Conservation (phyloP, 2,329 filamentous ascomycete species). For the Aureobasidium leucospermi region DNA sequence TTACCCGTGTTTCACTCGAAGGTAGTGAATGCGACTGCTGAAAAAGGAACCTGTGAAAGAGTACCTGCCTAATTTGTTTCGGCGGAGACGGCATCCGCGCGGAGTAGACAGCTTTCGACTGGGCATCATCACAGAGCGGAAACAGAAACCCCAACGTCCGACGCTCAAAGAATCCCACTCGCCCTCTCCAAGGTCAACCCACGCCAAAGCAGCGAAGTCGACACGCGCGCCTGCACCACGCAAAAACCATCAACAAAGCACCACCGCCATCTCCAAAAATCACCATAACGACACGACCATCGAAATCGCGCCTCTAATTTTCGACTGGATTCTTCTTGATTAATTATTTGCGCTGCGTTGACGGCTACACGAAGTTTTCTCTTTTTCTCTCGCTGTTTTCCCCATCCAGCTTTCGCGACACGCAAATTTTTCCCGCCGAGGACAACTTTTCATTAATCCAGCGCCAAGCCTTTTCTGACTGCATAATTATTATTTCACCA, state of each 20-base stretch:
- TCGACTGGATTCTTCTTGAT: background rate
- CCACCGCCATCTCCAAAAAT: conserved; percentile 13
- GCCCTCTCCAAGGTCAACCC: background rate
- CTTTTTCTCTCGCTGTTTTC: background rate
- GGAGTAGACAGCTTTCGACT: background rate
- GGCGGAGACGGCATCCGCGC: background rate
- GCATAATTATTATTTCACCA: conserved; percentile 6
- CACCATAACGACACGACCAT: conserved; percentile 8
- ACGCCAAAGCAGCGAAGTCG: background rate
- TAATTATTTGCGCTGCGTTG: conserved; percentile 11
- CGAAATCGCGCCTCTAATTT: conserved; percentile 7
- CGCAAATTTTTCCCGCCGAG: conserved; percentile 9
- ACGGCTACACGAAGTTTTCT: background rate
- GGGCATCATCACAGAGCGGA: background rate
- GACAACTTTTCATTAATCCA: conserved; percentile 8
- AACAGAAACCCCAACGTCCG: conserved; percentile 4
- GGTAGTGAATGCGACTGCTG: background rate
- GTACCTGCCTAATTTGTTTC: background rate
- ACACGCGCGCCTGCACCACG: conserved; percentile 7
- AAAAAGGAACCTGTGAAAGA: background rate
- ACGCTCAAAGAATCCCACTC: background rate
- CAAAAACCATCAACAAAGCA: conserved; percentile 7
- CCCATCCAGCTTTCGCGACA: background rate
- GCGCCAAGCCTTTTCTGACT: conserved; percentile 12
- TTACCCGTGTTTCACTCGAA: background rate